Conservation (phyloP, 2,329 filamentous ascomycete genomes). For the Tolypocladium paradoxum region DNA sequence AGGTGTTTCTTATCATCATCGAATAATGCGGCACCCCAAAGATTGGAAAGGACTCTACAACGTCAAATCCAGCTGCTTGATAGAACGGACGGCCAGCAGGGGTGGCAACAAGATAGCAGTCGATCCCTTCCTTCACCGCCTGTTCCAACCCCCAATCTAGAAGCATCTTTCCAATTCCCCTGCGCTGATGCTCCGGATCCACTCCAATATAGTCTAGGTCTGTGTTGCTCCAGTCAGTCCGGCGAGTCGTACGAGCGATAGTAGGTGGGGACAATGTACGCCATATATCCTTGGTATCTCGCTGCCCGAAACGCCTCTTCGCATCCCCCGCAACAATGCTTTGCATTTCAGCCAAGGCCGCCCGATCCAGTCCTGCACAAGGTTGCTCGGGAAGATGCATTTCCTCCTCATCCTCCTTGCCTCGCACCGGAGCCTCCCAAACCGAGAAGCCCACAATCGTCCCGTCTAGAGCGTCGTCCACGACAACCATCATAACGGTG, state of each 20-base stretch:
- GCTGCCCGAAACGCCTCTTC: slow-evolving; percentile 5
- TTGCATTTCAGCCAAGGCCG: slow-evolving; percentile 2
- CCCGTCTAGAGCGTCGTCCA: slow-evolving; percentile 1
- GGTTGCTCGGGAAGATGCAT: background rate
- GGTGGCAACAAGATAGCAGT: slow-evolving; percentile 7
- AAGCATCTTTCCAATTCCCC: slow-evolving; percentile 7
- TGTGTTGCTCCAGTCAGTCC: background rate
- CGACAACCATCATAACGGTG: slow-evolving; percentile 3
- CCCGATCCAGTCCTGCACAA: slow-evolving; percentile 4
- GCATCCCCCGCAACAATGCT: slow-evolving; percentile 3
- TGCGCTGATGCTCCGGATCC: slow-evolving; percentile 6
- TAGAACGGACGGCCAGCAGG: slow-evolving; percentile 5
- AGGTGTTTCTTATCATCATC: background rate
- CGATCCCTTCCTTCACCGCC: slow-evolving; percentile 4
- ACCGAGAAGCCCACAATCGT: slow-evolving; percentile 7
- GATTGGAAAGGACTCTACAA: slow-evolving; percentile 2
- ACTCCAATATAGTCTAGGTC: slow-evolving; percentile 9
- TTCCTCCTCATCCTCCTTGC: background rate
- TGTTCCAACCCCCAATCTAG: slow-evolving; percentile 7
- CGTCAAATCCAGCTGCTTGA: slow-evolving; percentile 2
- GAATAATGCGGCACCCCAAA: slow-evolving; percentile 5
- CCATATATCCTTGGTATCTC: slow-evolving; percentile 7
- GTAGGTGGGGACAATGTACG: slow-evolving; percentile 3
- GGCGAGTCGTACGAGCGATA: background rate
- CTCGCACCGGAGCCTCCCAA: slow-evolving; percentile 2